Base-by-base conservation (phyloP, 2,329 filamentous ascomycete species). In the Fusarium sp. region DNA sequence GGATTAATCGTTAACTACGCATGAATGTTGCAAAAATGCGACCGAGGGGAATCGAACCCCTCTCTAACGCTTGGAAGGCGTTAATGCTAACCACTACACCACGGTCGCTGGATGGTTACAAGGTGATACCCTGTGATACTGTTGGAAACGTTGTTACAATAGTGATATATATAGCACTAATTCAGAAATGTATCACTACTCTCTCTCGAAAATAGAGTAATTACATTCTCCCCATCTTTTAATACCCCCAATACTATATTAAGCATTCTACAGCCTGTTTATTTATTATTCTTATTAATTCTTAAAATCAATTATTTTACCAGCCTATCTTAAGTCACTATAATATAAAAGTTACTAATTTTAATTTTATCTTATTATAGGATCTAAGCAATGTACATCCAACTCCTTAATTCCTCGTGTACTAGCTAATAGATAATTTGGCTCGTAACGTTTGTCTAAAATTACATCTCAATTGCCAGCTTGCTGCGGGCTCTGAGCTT, bases 401-500 rank as follows among this genome's bases (percentile, higher is more conserved):
- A 31, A 42, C 36, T 19, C 7, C 64, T 36, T 40, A 26, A 40
- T 22, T 13, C 14, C 6, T 22, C 7, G 5, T 43, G 26, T 44
- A 21, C 14, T n/a, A 15, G 8, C 17, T 39, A 42, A 14, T 17
- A 13, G 14, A n/a, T 19, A n/a, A 26, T 54, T 14, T 14, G 7
- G 34, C 5, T 22, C 17, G n/a, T 17, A 19, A 11, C 36, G 14
- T 13, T 15, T 21, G 7, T 5, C 7, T 2, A 14, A 38, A 39
- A 28, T 65, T 40, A 71, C 56, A 71, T 68, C 55, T 68, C 68
- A 34, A 58, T 68, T 4, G 69, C 64, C n/a, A 71, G 46, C 65
- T 71, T 71, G 28, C 69, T 71, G 3, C 68, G 69, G 63, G 69
- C 69, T 34, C 69, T 53, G 4, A 71, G 49, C 40, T 71, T 62